Base-by-base conservation (phyloP, 176 grass and related monocot genomes). In the Ananas comosus region DNA sequence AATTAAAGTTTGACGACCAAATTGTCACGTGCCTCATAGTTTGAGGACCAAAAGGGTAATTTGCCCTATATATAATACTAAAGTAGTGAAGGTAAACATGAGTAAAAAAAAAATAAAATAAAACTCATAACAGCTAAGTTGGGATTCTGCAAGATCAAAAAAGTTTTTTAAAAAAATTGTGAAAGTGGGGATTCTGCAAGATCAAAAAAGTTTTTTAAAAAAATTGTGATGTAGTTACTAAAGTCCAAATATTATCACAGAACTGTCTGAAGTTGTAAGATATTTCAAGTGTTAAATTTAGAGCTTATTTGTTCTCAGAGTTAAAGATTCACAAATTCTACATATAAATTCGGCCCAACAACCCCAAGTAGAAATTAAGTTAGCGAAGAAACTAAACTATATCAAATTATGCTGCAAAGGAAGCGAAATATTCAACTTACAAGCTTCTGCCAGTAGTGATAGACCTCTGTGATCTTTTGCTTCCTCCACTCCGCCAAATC, bases 401-500 rank as follows among this genome's bases (percentile, higher is more conserved):
- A 53, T 52, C 4, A 70, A 42, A 5, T 4, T 19, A 22, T 19
- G 21, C 21, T 61, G 17, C 49, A 53, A 13, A 50, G 16, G n/a
- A 52, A 11, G 8, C 9, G 1, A 13, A 22, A 13, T 19, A 19
- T 66, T 11, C 13, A 70, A n/a, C 68, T 25, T 70, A 52, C 65
- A 10, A 67, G 65, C 65, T 51, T 52, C 68, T 70, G 68, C 68
- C 68, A 70, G 0, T 17, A 70, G 49, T 70, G 68, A 51, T 70
- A 70, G 50, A 70, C 21, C 28, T 70, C 50, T 9, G 68, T 70
- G 22, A 70, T 70, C 22, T 51, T 70, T 70, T 53, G 68, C 49
- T 70, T 70, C 68, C 68, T 70, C 68, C 68, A 70, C 49, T 70
- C 68, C 1, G 50, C 68, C 48, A 70, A 53, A 52, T 70, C 68